Percentiles rank a stretch among this genome's conserved stretches.
phyloP scores from a whole-genome alignment of 2,329 filamentous ascomycete species.

The Monosporascus sp. region DNA sequence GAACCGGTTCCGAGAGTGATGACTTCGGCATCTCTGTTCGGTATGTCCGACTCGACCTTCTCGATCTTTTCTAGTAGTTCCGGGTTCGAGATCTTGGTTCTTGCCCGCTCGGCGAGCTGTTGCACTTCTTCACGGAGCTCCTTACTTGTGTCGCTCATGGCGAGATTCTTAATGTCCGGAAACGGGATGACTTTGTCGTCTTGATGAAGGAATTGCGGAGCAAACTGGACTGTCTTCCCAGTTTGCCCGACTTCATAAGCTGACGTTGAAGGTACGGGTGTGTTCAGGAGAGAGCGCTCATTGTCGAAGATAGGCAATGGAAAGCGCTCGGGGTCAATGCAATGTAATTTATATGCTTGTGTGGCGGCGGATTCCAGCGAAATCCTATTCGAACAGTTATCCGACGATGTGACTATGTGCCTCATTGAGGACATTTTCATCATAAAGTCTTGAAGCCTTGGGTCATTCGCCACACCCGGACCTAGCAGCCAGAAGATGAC shows the following conservation, averaged over 20 bases:
- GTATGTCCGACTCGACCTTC: slow-evolving; percentile 57
- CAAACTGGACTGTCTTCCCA: slow-evolving; percentile 41
- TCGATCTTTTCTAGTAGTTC: slow-evolving; percentile 31
- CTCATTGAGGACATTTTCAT: slow-evolving; percentile 51
- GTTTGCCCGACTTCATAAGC: slow-evolving; percentile 35
- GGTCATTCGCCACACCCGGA: slow-evolving; percentile 57
- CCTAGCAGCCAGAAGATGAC: slow-evolving; percentile 81
- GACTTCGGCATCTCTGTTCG: slow-evolving; percentile 72
- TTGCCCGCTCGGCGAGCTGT: slow-evolving; percentile 45
- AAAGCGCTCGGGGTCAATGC: slow-evolving; percentile 71
- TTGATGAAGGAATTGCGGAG: slow-evolving; percentile 42
- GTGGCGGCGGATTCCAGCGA: slow-evolving; percentile 61
- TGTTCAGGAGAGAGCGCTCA: slow-evolving; percentile 24
- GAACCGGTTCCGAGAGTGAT: slow-evolving; percentile 89
- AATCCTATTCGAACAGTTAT: slow-evolving; percentile 71
- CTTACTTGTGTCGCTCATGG: slow-evolving; percentile 33
- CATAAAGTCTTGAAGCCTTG: slow-evolving; percentile 66
- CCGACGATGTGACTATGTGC: slow-evolving; percentile 73
- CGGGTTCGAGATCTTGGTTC: slow-evolving; percentile 19
- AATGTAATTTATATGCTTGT: slow-evolving; percentile 63
- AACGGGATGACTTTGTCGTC: slow-evolving; percentile 42
- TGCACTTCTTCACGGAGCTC: slow-evolving; percentile 44
- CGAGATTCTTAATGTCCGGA: slow-evolving; percentile 39
- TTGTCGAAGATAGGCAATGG: slow-evolving; percentile 63
- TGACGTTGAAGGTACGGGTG: slow-evolving; percentile 7